A percentile compares a stretch with the other conserved stretches of the same genome.
phyloP scores from a whole-genome alignment of 1,284 basidiomycete genomes.

The Schizophyllum commune region DNA sequence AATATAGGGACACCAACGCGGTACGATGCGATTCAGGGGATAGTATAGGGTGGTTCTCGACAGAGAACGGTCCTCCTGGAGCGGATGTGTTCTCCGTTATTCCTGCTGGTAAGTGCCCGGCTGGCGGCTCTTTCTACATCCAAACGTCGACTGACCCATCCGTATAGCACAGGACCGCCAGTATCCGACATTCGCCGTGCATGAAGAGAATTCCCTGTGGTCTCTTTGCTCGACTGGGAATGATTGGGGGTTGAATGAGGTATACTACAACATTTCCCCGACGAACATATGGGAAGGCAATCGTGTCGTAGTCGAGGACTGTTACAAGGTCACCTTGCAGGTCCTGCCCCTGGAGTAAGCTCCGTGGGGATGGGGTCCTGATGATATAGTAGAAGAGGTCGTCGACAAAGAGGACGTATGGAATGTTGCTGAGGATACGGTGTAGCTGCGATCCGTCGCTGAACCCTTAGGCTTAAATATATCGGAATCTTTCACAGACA shows the following conservation, averaged over 20 bases:
- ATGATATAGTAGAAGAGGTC: too few relatives aligned
- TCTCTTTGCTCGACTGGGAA: neutral
- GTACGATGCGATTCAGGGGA: neutral
- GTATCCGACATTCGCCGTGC: constrained; percentile 24
- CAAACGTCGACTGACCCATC: constrained; percentile 24
- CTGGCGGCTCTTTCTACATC: constrained; percentile 18
- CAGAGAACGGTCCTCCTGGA: neutral
- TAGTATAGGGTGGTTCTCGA: neutral
- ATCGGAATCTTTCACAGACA: too few relatives aligned
- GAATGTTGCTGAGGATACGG: too few relatives aligned
- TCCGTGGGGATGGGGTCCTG: too few relatives aligned
- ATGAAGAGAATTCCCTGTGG: constrained; percentile 20
- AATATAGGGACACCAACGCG: neutral
- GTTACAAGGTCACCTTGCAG: constrained; percentile 20
- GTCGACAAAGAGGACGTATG: too few relatives aligned
- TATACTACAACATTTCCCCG: neutral
- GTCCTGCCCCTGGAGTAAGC: constrained; percentile 8
- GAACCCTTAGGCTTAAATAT: too few relatives aligned
- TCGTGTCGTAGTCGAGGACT: constrained; percentile 13
- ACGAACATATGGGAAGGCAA: neutral
- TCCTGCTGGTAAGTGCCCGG: constrained; percentile 21
- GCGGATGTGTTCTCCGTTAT: constrained; percentile 22
- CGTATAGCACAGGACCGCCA: constrained; percentile 15
- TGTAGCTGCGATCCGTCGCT: too few relatives aligned
- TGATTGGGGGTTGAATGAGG: neutral